Conservation (phyloP, 352 stramenopile genomes). For the Hyaloperonospora arabidopsidis region DNA sequence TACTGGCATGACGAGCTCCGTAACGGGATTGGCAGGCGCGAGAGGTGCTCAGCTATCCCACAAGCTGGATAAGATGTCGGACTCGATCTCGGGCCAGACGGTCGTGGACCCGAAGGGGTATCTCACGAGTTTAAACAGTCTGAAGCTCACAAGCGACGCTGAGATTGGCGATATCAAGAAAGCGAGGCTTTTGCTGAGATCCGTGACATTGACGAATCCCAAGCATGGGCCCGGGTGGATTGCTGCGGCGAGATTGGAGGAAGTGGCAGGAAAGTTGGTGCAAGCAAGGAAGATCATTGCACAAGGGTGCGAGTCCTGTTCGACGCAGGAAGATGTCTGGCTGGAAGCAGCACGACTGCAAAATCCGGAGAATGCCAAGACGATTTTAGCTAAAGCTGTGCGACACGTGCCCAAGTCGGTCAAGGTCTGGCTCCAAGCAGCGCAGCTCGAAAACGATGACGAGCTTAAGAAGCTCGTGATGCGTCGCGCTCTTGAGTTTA, state of each 20-base stretch:
- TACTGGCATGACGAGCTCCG: conserved; percentile 52
- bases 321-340: conserved; percentile 97
- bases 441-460: conserved; percentile 90
- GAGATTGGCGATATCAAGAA: conserved; percentile 99
- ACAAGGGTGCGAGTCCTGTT: conserved; percentile 94
- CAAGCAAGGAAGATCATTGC: conserved; percentile 97
- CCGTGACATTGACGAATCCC: conserved; percentile 96
- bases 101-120: conserved; percentile 98
- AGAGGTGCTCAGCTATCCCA: conserved; percentile 91
- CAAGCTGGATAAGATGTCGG: conserved; percentile 95
- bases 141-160: conserved; percentile 89
- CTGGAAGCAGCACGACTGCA: conserved; percentile 95
- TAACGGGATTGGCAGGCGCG: conserved; percentile 87
- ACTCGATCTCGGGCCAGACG: conserved; percentile 93
- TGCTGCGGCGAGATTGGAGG: conserved; percentile 94
- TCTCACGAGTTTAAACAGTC: conserved; percentile 93
- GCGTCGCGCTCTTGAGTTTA: conserved; percentile 89
- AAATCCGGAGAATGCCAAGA: conserved; percentile 94
- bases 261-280: conserved; percentile 93
- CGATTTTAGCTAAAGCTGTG: conserved; percentile 93
- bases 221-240: conserved; percentile 99
- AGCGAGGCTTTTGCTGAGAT: conserved; percentile 92
- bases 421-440: conserved; percentile 94
- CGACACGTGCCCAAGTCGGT: conserved; percentile 89
- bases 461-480: conserved; percentile 88